Evolutionary conservation across 192 early-diverging fungal genomes (phyloP), one percentile per base, ranked within the genome.

Genomic region (Coemansia erecta): DNA sequence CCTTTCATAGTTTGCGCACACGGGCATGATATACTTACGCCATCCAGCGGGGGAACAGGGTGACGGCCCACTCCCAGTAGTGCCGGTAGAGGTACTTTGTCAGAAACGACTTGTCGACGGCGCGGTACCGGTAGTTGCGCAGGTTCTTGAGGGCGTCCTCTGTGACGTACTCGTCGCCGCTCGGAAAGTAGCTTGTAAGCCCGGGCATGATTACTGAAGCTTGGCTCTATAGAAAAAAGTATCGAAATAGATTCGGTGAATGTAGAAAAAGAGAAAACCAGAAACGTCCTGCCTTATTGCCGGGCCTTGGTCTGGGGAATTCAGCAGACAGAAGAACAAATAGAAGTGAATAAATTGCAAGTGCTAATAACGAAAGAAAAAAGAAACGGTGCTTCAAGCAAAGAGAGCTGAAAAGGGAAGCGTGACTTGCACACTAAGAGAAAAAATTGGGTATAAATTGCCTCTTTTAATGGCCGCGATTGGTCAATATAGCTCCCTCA

Each of bases 21-120:
- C 45, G n/a, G 22, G 22, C 28, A 12, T 10, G 39, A 31, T 28
- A 59, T 63, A 91, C 88, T 88, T 86, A 91, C 89, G 94, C 94
- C 85, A 96, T 85, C 92, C 92, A 96, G 66, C 89, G 75, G 15
- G 94, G 94, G 70, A 96, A 93, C 46, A 93, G 69, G 11, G 86
- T 88, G 26, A 94, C 88, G 15, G 87, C 86, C 85, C 88, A 90
- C 66, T 90, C 90, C 94, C 94, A 96, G 73, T 94, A 96, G 63
- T 87, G 92, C 23, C 72, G 81, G 22, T 94, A 81, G 24, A 96
- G 76, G 66, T 94, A 92, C 53, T 89, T 85, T 31, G 91, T 86
- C 22, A 92, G 69, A 39, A 85, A 87, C 14, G 92, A 94, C 83
- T 92, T 87, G 77, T 94, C 92, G 26, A 90, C 81, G 13, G 88